phyloP scores from a whole-genome alignment of 805 yeast species.

The Saturnispora serradocipensis region DNA sequence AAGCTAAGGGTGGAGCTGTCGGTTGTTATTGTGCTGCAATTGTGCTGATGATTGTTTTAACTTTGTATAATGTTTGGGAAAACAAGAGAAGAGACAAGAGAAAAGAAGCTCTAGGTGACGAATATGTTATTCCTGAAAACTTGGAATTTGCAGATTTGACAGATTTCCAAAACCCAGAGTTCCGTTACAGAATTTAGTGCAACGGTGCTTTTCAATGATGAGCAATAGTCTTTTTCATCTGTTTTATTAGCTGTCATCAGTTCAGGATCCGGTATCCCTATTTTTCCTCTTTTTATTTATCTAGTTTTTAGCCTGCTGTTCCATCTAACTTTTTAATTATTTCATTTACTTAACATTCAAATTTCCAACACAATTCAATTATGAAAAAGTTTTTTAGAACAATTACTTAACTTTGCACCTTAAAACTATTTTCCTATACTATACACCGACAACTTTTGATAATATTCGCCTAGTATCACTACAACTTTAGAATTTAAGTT shows the following conservation, averaged over 20 bases:
- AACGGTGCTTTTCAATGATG: background rate
- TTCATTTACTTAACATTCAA: background rate
- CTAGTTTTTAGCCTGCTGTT: background rate
- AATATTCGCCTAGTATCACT: too few relatives aligned
- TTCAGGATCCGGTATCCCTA: background rate
- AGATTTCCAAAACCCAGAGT: conserved; percentile 45
- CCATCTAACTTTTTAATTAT: background rate
- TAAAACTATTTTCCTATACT: too few relatives aligned
- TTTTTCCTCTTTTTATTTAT: background rate
- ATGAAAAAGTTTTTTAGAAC: too few relatives aligned
- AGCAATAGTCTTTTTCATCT: background rate
- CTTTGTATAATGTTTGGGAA: conserved; percentile 24
- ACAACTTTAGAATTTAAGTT: too few relatives aligned
- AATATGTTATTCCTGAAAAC: conserved; percentile 23
- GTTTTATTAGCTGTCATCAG: background rate
- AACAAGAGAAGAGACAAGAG: conserved; percentile 26
- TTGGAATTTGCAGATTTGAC: conserved; percentile 29
- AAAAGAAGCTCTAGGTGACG: conserved; percentile 13
- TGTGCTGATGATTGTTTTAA: conserved; percentile 29
- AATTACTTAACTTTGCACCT: too few relatives aligned
- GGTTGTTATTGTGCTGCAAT: conserved; percentile 33
- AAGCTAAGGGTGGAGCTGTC: conserved; percentile 38
- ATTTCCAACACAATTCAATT: too few relatives aligned
- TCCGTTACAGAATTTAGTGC: conserved; percentile 31
- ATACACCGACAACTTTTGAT: too few relatives aligned